Base-by-base conservation (phyloP, 2,329 filamentous ascomycete genomes). In the Colletotrichum orbiculare region DNA sequence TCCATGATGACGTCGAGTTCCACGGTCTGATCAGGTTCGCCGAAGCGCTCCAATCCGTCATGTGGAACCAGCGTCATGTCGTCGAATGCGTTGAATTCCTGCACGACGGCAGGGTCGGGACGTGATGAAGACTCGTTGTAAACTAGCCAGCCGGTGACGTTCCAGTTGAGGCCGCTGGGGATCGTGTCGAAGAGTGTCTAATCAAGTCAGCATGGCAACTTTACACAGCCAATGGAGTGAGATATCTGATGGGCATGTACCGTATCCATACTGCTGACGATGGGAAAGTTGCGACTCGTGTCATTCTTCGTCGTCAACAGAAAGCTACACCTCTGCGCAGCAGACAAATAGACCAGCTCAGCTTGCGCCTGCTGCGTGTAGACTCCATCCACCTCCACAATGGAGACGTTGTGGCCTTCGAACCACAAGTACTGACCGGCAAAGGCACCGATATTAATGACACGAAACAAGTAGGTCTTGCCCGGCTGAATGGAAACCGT, bases 401-500 rank as follows among this genome's bases (percentile, higher is more conserved):
- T 88, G 35, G 81, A 85, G 78, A 93, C 87, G 38, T 85, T 89
- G 70, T 89, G 87, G 15, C 83, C 86, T 72, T 90, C 88, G 58
- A 91, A 86, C 87, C 87, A 90, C 50, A 91, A 72, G 68, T 89
- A 89, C 70, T 90, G 87, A 3, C 83, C 85, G 1, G 87, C 86
- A 77, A 93, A 94, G 13, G 90, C 91, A 12, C 88, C 91, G 17
- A 93, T 86, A 70, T 93, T 93, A 70, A 93, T 81, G 64, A 94
- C 81, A 47, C 89, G 89, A 70, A 95, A 83, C 8, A 93, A 79
- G 64, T 94, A 94, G 0, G 89, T 94, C 71, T 87, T 92, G 3
- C 86, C 85, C 0, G 91, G 87, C 69, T 89, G 70, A 3, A 94
- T 85, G 0, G 81, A 70, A 42, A 93, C 77, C 3, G 79, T 84